Percentiles rank a stretch among this genome's conserved stretches.
phyloP scores from a whole-genome alignment of 2,329 filamentous ascomycete genomes.

The Trichoderma hamatum region DNA sequence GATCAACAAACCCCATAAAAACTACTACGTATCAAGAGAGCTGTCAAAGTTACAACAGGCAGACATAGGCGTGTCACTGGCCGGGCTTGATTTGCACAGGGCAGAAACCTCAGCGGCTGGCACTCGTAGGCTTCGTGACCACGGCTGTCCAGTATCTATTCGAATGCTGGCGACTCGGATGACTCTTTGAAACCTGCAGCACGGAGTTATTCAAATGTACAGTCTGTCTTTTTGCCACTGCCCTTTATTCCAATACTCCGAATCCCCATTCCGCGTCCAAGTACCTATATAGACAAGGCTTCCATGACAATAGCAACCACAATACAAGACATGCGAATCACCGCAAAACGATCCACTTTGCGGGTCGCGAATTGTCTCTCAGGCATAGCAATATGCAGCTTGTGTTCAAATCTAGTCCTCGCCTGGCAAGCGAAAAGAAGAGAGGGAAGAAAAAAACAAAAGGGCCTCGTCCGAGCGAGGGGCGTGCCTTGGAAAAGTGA shows the following conservation, averaged over 20 bases:
- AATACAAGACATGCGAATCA: neutral
- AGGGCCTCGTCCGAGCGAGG: neutral
- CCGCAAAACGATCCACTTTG: neutral
- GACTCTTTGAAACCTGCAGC: neutral
- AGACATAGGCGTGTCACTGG: constrained; percentile 1
- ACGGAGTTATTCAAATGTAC: neutral
- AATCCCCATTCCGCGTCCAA: neutral
- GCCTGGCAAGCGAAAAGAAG: neutral
- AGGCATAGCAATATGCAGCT: constrained; percentile 3
- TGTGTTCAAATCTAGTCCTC: neutral
- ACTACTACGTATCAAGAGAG: neutral
- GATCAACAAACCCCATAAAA: constrained; percentile 11
- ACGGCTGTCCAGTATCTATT: neutral
- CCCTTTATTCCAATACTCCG: neutral
- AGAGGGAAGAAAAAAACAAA: neutral
- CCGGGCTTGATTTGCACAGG: constrained; percentile 11
- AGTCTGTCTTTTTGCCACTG: neutral
- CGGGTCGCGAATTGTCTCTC: neutral
- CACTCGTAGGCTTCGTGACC: neutral
- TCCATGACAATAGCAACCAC: constrained; percentile 18
- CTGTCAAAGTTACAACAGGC: constrained; percentile 1
- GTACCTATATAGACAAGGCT: neutral
- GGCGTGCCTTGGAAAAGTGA: constrained; percentile 7
- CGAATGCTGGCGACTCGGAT: neutral
- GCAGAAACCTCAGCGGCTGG: neutral